A percentile compares a stretch with the other conserved stretches of the same genome.
Conservation (phyloP, 441 rosid species). For the Aleurites moluccanus region DNA sequence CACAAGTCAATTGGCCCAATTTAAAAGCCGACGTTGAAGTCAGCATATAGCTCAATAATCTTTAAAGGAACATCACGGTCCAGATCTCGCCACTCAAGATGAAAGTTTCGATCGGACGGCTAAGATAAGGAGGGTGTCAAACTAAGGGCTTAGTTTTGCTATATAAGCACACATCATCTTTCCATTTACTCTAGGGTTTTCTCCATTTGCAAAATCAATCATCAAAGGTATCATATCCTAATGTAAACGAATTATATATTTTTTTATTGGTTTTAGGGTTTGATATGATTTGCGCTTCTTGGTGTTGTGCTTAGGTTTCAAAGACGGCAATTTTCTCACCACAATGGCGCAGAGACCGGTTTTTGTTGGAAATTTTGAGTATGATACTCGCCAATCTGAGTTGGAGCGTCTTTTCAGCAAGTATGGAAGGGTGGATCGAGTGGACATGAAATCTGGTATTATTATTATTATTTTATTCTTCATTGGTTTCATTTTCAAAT, state of each 20-base stretch:
- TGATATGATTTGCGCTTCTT: background rate
- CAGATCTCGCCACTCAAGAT: background rate
- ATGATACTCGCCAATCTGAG: conserved; percentile 79
- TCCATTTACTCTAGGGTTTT: conserved; percentile 14
- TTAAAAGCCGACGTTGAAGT: too few relatives aligned
- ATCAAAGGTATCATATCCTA: background rate
- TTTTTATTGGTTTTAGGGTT: background rate
- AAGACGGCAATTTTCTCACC: conserved; percentile 9
- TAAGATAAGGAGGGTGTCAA: background rate
- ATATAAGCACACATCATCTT: background rate
- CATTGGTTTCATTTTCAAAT: background rate
- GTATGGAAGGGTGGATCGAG: conserved; percentile 74
- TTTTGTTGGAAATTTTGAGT: conserved; percentile 80
- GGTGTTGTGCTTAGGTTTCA: background rate
- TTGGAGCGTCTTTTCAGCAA: conserved; percentile 69
- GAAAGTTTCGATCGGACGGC: conserved; percentile 22
- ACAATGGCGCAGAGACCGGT: conserved; percentile 60
- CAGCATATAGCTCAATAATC: background rate
- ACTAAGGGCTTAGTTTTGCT: background rate
- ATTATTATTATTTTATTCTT: background rate
- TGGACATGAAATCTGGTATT: conserved; percentile 91
- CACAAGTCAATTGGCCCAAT: background rate
- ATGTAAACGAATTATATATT: background rate
- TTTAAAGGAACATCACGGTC: background rate
- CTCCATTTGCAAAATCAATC: background rate